Evolutionary conservation across 2,329 filamentous ascomycete species (phyloP).

Genomic region (Colletotrichum limetticola): DNA sequence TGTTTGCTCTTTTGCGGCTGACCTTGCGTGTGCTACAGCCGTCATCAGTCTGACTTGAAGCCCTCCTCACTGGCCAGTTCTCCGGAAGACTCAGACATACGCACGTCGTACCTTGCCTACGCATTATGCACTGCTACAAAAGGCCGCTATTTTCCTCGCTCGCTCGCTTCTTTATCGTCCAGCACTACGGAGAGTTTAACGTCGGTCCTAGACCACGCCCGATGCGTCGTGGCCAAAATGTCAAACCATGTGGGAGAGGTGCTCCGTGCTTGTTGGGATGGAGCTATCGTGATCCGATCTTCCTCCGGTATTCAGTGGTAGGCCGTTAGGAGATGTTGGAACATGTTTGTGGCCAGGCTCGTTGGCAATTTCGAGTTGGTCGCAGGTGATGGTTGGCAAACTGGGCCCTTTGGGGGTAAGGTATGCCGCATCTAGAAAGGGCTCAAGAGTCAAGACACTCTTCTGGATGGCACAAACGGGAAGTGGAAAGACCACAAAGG

Average conservation of each 20-base stretch:
- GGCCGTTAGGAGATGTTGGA: background rate
- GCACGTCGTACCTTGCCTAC: constrained; percentile 24
- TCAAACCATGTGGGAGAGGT: background rate
- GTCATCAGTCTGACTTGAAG: constrained; percentile 13
- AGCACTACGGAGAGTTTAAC: background rate
- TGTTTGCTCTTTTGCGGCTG: constrained; percentile 18
- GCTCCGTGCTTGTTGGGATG: background rate
- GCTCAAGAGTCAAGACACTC: background rate
- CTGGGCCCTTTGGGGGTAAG: too few species aligned
- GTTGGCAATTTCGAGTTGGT: background rate
- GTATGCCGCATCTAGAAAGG: background rate
- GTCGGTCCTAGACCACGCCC: background rate
- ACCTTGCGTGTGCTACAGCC: constrained; percentile 20
- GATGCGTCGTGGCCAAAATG: background rate
- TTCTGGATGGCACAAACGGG: background rate
- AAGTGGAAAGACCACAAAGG: background rate
- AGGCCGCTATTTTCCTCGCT: constrained; percentile 12
- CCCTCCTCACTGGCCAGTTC: background rate
- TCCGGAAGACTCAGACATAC: constrained; percentile 3
- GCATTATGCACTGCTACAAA: constrained; percentile 28
- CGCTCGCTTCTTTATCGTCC: background rate
- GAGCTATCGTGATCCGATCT: background rate
- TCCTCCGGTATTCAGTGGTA: too few species aligned
- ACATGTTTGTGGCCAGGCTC: background rate
- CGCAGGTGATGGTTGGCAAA: background rate